Evolutionary conservation across 495 filamentous ascomycete species (phyloP), one percentile per base, ranked within the genome.

Genomic region (Parmelia sp.): DNA sequence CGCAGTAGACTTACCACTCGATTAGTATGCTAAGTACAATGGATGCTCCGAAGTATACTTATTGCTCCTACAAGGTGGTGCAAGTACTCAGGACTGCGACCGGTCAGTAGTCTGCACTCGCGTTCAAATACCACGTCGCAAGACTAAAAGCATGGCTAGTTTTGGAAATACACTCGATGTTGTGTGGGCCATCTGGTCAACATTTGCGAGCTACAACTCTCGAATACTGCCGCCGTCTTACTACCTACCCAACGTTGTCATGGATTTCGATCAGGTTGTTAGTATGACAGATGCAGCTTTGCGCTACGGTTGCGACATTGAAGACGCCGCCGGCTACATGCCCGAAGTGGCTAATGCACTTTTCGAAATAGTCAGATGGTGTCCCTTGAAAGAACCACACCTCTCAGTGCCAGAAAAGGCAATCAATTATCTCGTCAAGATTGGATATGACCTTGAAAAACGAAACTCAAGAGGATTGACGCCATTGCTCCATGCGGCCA

Each of bases 201-300:
- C 12, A 4, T 47, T 31, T 25, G 31, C 33, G 25, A 25, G 33
- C 37, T 23, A 60, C 25, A 19, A 36, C 19, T 60, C 23, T 29
- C 39, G 33, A 6, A 44, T 9, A 6, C 9, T 33, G 40, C 23
- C 19, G 3, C 1, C 29, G 33, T 47, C 39, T 6, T 47, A 1
- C 10, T 14, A 15, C 15, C n/a, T 44, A 21, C 27, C 29, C 11
- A 42, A 27, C n/a, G 35, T 27, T 31, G 11, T 42, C 25, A 15
- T 15, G 7, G 23, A 29, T 11, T 42, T 59, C 23, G 36, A 42
- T 40, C 57, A 59, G 23, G 29, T 25, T 8, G 23, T 14, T 3
- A 36, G 31, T 8, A 59, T 59, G 57, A 59, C 57, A 40, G 35
- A 59, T 8, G 57, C 57, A 9, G 58, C 40, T 19, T 35, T 47